Evolutionary conservation across 371 early-diverging fungal species (phyloP), one percentile per base, ranked within the genome.

Genomic region (Haplosporangium sp.): DNA sequence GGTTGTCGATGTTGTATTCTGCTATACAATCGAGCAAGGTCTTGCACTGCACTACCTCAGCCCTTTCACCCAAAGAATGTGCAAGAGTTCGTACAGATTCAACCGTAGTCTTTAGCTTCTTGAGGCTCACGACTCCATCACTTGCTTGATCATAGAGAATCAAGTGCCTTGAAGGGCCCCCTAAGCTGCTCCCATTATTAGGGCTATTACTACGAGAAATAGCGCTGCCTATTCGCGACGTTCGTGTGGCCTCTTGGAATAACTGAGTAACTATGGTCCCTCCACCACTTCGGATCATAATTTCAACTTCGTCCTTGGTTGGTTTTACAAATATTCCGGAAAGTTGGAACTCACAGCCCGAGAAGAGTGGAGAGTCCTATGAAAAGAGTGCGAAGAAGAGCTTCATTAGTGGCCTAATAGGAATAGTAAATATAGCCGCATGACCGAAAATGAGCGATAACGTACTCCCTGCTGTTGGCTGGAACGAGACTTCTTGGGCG

Each of bases 261-360:
- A 77, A 40, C n/a, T 61, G 61, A 11, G 71, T 42, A 8, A 71
- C 72, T 16, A 68, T 38, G 6, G 37, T 53, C 0, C 77, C 77
- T n/a, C 77, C 77, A 4, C 77, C 77, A 11, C 65, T 38, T 23
- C 61, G 45, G 40, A 77, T 46, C 56, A 77, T 62, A 29, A 71
- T 29, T 16, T 67, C 77, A 0, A 77, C 38, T 29, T 72, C 72
- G 6, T 71, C 77, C 37, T 60, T 71, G 10, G 64, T 59, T 5
- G 71, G 71, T 0, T 36, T 59, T 14, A 14, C 23, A 12, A 77
- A 71, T 8, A 54, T 29, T 1, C 77, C 77, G 12, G 62, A 60
- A 3, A 77, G 63, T 36, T 77, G 77, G 37, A 77, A 29, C 48
- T 77, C 77, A 29, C 23, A 71, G 16, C 64, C 54, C 14, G 64